Conservation (phyloP, 176 grass and related monocot genomes). For the Stipa capillata region DNA sequence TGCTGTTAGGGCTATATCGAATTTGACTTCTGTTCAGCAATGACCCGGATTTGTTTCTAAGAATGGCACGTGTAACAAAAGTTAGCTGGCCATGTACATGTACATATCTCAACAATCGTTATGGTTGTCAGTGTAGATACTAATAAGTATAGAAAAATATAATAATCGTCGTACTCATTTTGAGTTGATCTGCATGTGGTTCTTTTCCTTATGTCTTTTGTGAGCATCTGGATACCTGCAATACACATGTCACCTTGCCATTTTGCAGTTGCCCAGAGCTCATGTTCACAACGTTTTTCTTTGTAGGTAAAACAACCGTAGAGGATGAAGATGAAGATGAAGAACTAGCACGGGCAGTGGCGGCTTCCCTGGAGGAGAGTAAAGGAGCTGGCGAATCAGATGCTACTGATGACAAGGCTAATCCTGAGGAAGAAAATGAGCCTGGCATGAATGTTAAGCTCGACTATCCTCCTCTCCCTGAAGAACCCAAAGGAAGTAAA, state of each 20-base stretch:
- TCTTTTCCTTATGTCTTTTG: not conserved
- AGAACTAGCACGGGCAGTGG: conserved; percentile 54
- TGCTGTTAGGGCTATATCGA: not conserved
- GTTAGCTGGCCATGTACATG: not conserved
- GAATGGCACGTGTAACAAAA: not conserved
- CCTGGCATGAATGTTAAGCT: conserved; percentile 36
- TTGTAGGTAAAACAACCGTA: conserved; percentile 39
- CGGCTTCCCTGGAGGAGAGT: conserved; percentile 50
- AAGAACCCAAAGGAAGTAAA: conserved; percentile 70
- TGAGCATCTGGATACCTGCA: not conserved
- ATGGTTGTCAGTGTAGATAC: not conserved
- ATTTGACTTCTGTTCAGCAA: not conserved
- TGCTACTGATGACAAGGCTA: conserved; percentile 6
- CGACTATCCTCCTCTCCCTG: conserved; percentile 65
- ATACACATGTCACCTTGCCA: not conserved
- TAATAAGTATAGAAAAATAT: too few relatives aligned
- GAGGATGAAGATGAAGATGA: conserved; percentile 61
- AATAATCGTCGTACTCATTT: not conserved
- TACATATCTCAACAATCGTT: not conserved
- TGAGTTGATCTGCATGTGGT: not conserved
- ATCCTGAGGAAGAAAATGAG: conserved; percentile 23
- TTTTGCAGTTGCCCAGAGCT: not conserved
- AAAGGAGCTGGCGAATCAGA: conserved; percentile 21
- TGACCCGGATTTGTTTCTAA: not conserved
- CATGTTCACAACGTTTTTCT: not conserved